Evolutionary conservation across 805 yeast genomes (phyloP), one percentile per base, ranked within the genome.

Genomic region (Candida schatavii): DNA sequence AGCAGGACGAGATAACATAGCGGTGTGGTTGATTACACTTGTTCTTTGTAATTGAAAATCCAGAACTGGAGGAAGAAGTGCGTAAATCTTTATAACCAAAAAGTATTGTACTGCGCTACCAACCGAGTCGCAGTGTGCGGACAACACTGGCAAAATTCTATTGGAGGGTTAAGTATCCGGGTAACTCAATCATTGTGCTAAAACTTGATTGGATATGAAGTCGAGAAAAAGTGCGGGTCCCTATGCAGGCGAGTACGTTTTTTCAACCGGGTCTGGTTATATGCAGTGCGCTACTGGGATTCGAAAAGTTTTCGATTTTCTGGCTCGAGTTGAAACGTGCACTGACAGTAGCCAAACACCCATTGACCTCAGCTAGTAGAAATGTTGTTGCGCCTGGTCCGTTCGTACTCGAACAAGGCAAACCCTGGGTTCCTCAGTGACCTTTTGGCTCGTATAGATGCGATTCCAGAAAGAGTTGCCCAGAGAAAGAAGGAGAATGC

Each of bases 1-100:
- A 73, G 81, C 79, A 70, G 89, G 80, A 80, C 93, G 88, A 62
- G 90, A 83, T 77, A 85, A 84, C 93, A 85, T 85, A 29, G 26
- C 28, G 42, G 36, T 34, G 39, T 29, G 20, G 30, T 44, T 27
- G 39, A 45, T 42, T 45, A 29, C 37, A 47, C 44, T 40, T 44
- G 41, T 38, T 38, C 41, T 38, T 28, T 31, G 35, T 32, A 26
- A 29, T 31, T 31, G 19, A 25, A 23, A 25, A 32, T n/a, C n/a
- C 10, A 30, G 11, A 7, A 28, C n/a, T n/a, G n/a, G n/a, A 27
- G 22, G 21, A 28, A 29, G 32, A 28, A 15, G 27, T 33, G 39
- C 39, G 43, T 32, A 31, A 35, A 35, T 35, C 28, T 18, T 21
- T 23, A n/a, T 25, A 35, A 14, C 20, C 19, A 9, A 31, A 29